Conservation (phyloP, 2,329 filamentous ascomycete species). For the Fusarium lateritium region DNA sequence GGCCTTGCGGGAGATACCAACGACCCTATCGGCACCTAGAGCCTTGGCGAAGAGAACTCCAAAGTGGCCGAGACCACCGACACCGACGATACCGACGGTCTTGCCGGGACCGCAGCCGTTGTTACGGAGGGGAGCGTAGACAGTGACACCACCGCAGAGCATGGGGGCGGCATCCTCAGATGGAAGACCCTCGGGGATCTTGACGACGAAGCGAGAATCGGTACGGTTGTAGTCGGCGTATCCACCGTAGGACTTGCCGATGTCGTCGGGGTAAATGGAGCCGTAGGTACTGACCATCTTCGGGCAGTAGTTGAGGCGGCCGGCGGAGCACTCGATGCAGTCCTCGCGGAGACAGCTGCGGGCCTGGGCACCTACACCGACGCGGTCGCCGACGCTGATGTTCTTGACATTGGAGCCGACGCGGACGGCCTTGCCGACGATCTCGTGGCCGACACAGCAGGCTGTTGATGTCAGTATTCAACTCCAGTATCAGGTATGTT, state of each 20-base stretch:
- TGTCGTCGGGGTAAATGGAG: slow-evolving; percentile 63
- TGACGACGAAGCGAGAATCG: slow-evolving; percentile 62
- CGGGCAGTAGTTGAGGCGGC: slow-evolving; percentile 60
- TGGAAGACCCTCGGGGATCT: slow-evolving; percentile 60
- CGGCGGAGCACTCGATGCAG: slow-evolving; percentile 59
- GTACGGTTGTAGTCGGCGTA: slow-evolving; percentile 54
- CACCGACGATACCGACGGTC: slow-evolving; percentile 75
- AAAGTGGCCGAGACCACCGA: slow-evolving; percentile 78
- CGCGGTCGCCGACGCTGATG: slow-evolving; percentile 73
- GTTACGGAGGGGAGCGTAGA: slow-evolving; percentile 72
- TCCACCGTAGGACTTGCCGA: slow-evolving; percentile 62
- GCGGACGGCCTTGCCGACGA: slow-evolving; percentile 70
- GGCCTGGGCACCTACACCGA: slow-evolving; percentile 74
- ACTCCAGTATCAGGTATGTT: background rate
- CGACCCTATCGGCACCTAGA: slow-evolving; percentile 71
- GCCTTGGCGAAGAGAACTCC: slow-evolving; percentile 77
- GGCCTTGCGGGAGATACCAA: slow-evolving; percentile 68
- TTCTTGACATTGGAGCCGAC: slow-evolving; percentile 64
- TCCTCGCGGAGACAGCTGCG: slow-evolving; percentile 64
- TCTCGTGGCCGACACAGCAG: slow-evolving; percentile 75
- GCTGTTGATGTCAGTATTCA: slow-evolving; percentile 50
- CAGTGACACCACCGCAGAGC: slow-evolving; percentile 78
- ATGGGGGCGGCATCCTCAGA: slow-evolving; percentile 69
- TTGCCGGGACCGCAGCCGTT: slow-evolving; percentile 77
- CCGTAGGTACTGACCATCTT: slow-evolving; percentile 66